Evolutionary conservation across 1,284 basidiomycete genomes (phyloP).

Genomic region (Leucoagaricus sp.): DNA sequence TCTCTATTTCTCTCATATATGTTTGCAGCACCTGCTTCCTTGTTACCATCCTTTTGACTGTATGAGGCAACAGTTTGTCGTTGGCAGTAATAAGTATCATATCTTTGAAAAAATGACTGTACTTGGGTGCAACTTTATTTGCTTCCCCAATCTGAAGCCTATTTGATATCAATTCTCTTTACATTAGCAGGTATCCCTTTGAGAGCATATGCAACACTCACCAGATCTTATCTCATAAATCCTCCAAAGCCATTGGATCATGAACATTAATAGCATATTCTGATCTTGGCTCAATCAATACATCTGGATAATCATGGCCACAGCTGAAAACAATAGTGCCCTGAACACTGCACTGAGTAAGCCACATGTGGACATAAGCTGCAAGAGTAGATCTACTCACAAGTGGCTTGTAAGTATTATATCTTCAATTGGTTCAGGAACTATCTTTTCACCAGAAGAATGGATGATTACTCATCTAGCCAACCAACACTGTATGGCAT

Average conservation of each 20-base stretch:
- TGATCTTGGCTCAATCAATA: neutral
- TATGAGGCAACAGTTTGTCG: conserved; percentile 35
- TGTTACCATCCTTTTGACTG: conserved; percentile 40
- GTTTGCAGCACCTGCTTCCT: conserved; percentile 33
- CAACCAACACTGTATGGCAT: conserved; percentile 31
- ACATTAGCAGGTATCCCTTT: too few species aligned
- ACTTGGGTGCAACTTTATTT: conserved; percentile 37
- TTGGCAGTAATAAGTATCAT: conserved; percentile 35
- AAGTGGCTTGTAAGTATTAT: neutral
- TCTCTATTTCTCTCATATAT: conserved; percentile 37
- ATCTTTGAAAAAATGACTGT: conserved; percentile 43
- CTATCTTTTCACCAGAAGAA: conserved; percentile 41
- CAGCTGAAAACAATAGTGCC: neutral
- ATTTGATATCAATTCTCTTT: neutral
- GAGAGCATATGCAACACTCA: neutral
- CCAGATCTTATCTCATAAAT: neutral
- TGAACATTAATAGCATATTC: neutral
- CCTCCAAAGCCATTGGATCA: neutral
- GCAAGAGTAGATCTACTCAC: too few species aligned
- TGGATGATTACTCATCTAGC: conserved; percentile 42
- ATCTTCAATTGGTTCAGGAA: conserved; percentile 37
- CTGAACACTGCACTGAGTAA: neutral
- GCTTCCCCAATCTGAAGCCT: conserved; percentile 39
- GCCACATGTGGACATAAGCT: neutral
- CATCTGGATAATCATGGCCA: neutral